Percentiles rank a stretch among this genome's conserved stretches.
These are phyloP conservation scores for Sarocladium brachiariae DNA, from an alignment of 2,329 filamentous ascomycete species.

Conservation along the genomic window DNA sequence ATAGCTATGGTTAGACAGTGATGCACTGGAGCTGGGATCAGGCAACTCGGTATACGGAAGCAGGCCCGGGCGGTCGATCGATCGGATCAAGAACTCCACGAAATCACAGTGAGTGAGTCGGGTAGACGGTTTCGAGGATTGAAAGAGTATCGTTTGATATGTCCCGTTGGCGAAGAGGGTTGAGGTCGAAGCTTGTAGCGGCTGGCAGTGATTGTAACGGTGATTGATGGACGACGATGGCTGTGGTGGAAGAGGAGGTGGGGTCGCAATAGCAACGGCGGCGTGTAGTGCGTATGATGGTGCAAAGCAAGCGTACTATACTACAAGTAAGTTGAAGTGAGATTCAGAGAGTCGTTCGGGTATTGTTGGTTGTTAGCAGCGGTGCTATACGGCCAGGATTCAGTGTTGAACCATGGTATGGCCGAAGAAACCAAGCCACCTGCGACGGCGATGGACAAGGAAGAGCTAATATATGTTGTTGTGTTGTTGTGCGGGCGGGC, in stretches of 20 bases:
- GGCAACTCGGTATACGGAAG: background rate
- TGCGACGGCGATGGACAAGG: too few relatives aligned
- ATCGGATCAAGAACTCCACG: background rate
- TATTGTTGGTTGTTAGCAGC: background rate
- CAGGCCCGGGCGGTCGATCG: background rate
- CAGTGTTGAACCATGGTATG: too few relatives aligned
- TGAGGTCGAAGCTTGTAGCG: constrained; percentile 2
- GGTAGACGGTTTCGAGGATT: background rate
- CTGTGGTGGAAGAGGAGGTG: constrained; percentile 4
- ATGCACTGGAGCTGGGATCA: too few relatives aligned
- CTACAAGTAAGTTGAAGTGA: too few relatives aligned
- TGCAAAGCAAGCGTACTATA: background rate
- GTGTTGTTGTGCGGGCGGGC: background rate
- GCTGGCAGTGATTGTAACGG: constrained; percentile 1
- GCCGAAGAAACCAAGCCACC: too few relatives aligned
- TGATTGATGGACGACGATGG: background rate
- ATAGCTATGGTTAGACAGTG: background rate
- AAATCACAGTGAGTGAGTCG: background rate
- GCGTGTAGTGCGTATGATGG: background rate
- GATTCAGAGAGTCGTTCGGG: too few relatives aligned
- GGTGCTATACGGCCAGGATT: background rate
- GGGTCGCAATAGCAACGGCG: constrained; percentile 2
- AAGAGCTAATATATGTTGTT: too few relatives aligned
- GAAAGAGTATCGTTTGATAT: background rate
- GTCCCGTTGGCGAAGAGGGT: background rate